These are phyloP conservation scores for Leucaena leucocephala DNA, from an alignment of 306 rosid genomes.

Conservation along the genomic window DNA sequence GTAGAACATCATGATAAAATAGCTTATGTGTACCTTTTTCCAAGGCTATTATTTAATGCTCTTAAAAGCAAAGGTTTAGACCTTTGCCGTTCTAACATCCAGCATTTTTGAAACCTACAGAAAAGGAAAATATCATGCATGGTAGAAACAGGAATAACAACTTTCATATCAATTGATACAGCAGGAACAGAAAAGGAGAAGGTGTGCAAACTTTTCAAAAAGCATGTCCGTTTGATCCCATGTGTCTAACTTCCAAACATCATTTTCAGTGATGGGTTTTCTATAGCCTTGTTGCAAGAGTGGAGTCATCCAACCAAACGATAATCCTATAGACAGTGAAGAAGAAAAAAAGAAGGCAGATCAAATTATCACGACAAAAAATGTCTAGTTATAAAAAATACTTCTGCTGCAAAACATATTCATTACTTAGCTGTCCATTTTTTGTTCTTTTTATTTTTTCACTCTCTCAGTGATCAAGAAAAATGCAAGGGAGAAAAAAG, in stretches of 20 bases:
- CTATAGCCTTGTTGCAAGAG: constrained; percentile 78
- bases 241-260: constrained; percentile 87
- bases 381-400: background rate
- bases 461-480: constrained; percentile 20
- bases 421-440: background rate
- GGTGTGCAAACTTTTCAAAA: constrained; percentile 50
- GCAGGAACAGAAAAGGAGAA: constrained; percentile 24
- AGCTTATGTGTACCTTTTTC: constrained; percentile 58
- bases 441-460: background rate
- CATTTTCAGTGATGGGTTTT: constrained; percentile 72
- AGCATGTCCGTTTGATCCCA: constrained; percentile 78
- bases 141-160: constrained; percentile 16
- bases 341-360: constrained; percentile 28
- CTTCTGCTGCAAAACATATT: background rate
- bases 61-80: constrained; percentile 80
- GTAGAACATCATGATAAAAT: constrained; percentile 25
- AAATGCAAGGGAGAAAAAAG: background rate
- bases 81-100: constrained; percentile 69
- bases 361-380: constrained; percentile 6
- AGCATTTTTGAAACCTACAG: constrained; percentile 70
- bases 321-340: constrained; percentile 57
- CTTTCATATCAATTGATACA: constrained; percentile 29
- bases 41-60: constrained; percentile 80
- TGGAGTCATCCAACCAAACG: constrained; percentile 86
- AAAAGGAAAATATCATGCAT: constrained; percentile 23